Evolutionary conservation across 306 rosid species (phyloP), one percentile per base, ranked within the genome.

Genomic region (Lathyrus aphaca): DNA sequence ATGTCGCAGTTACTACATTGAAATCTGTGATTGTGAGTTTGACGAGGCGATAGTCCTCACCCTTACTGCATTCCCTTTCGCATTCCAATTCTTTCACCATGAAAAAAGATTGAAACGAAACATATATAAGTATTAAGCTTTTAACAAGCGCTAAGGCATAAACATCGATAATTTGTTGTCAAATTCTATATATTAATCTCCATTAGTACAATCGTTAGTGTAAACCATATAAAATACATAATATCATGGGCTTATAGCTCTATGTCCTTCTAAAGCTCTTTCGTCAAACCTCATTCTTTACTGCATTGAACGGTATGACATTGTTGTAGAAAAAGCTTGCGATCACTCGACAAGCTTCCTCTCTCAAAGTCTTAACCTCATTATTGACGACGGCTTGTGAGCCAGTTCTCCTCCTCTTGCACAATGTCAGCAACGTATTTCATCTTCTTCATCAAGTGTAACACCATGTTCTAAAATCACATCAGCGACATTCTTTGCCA

Each of bases 1-100:
- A 72, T 30, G 38, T 19, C 43, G 2, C 32, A 38, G 69, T 58
- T 76, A 82, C 23, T 74, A 91, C 96, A 66, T 76, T 84, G 92
- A 84, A 94, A 79, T 94, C 90, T 71, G 87, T 88, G 79, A 94
- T 87, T 35, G 88, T 81, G 74, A 94, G 99, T 82, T 86, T 94
- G 91, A 91, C 82, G 77, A 94, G 87, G 56, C 97, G 91, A 71
- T 91, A 94, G 63, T 53, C 59, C 15, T 53, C 59, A 11, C 59
- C 59, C 59, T 53, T 53, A 53, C 59, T 53, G 59, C 59, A 53
- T 11, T 53, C 59, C 59, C 59, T 53, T 53, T 53, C 59, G 3
- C 59, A 53, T 54, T 76, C 86, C 86, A 94, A 79, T 82, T 88
- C 97, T 94, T 72, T 74, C 39, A 64, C 51, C 87, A 75, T 57